phyloP scores from a whole-genome alignment of 768 basidiomycete genomes.

The Mrakia frigida region DNA sequence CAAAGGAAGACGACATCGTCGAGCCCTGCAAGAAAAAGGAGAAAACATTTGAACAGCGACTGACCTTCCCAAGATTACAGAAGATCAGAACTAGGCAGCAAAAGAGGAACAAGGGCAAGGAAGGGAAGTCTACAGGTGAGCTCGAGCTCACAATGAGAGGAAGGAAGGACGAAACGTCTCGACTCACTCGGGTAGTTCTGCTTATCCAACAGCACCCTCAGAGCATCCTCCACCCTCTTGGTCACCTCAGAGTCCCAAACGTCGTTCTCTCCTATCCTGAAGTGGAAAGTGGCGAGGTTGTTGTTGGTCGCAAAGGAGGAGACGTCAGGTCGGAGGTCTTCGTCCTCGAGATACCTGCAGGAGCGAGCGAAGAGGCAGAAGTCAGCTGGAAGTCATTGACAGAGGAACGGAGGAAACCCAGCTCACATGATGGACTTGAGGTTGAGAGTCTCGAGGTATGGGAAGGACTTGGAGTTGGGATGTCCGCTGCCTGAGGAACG shows the following conservation, averaged over 20 bases:
- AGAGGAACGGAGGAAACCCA: no score
- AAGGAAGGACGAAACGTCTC: background rate
- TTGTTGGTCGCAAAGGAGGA: constrained; percentile 35
- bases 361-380: no score
- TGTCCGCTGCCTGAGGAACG: constrained; percentile 38
- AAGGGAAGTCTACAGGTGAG: background rate
- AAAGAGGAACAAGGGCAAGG: background rate
- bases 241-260: constrained; percentile 20
- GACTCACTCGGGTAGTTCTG: constrained; percentile 37
- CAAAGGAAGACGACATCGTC: constrained; percentile 31
- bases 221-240: constrained; percentile 30
- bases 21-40: constrained; percentile 38
- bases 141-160: background rate
- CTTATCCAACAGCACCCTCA: constrained; percentile 36
- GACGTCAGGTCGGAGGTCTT: constrained; percentile 39
- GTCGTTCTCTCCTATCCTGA: constrained; percentile 35
- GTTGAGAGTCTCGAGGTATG: constrained; percentile 39
- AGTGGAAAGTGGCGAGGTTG: constrained; percentile 34
- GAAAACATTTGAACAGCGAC: constrained; percentile 33
- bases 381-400: background rate
- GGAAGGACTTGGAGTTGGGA: constrained; percentile 43
- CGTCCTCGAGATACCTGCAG: constrained; percentile 39
- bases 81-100: constrained; percentile 36
- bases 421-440: constrained; percentile 42
- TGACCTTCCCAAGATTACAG: constrained; percentile 41